These are phyloP conservation scores for Peterozyma toletana DNA, from an alignment of 805 yeast species.

Conservation along the genomic window DNA sequence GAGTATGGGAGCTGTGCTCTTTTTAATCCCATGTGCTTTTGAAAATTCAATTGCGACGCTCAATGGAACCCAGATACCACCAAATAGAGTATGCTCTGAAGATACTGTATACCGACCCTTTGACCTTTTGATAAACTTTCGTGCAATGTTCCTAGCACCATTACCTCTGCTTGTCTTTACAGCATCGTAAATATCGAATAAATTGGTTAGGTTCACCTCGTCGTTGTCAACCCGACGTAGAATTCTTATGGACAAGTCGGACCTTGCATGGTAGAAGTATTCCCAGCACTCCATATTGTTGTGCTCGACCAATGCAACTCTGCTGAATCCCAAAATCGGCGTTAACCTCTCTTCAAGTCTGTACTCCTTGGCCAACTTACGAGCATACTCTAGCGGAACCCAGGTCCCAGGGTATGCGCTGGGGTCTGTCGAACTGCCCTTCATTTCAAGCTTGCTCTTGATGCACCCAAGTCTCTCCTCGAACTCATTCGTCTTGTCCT, in stretches of 20 bases:
- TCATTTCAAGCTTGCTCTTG: background rate
- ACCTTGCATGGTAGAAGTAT: background rate
- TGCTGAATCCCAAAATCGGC: conserved; percentile 1
- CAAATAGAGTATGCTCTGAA: conserved; percentile 1
- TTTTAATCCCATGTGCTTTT: background rate
- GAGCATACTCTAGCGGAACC: conserved; percentile 1
- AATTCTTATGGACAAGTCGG: background rate
- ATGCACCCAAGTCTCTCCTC: background rate
- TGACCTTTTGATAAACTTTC: background rate
- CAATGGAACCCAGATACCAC: conserved; percentile 3
- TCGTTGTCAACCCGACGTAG: conserved; percentile 1
- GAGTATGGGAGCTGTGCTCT: conserved; percentile 1
- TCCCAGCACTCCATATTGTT: conserved; percentile 2
- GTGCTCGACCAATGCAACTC: conserved; percentile 1
- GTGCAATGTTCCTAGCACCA: background rate
- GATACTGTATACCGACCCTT: background rate
- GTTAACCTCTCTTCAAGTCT: background rate
- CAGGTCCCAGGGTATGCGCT: background rate
- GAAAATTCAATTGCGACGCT: conserved; percentile 1
- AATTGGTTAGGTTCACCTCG: background rate
- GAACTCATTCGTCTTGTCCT: conserved; percentile 18
- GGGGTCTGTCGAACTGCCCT: background rate
- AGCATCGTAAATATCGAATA: background rate
- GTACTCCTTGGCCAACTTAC: background rate
- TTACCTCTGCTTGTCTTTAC: background rate